Evolutionary conservation across 1,284 basidiomycete genomes (phyloP).

Genomic region (Inonotus obliquus): DNA sequence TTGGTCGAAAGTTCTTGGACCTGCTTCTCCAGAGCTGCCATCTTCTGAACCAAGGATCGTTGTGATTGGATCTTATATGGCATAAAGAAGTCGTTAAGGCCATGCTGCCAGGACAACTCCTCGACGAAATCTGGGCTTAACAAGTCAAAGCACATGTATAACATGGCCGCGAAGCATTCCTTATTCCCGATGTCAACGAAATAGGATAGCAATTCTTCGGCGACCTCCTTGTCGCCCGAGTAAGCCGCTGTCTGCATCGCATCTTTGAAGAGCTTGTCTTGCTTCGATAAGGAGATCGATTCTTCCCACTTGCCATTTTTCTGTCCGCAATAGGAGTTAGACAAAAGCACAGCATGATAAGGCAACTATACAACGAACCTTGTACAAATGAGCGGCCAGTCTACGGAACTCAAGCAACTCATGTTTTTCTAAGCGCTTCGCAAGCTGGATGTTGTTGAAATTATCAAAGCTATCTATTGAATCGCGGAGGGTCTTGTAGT

Average conservation of each 20-base stretch:
- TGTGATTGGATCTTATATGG: slow-evolving; percentile 90
- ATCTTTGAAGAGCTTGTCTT: slow-evolving; percentile 95
- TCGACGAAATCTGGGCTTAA: slow-evolving; percentile 89
- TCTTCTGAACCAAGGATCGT: slow-evolving; percentile 58
- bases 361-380: slow-evolving; percentile 46
- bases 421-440: slow-evolving; percentile 84
- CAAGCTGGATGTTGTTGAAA: slow-evolving; percentile 90
- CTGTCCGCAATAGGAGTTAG: slow-evolving; percentile 52
- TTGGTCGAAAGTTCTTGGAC: slow-evolving; percentile 79
- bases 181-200: slow-evolving; percentile 98
- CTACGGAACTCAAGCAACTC: slow-evolving; percentile 94
- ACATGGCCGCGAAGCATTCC: slow-evolving; percentile 91
- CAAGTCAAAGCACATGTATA: slow-evolving; percentile 92
- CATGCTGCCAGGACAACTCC: slow-evolving; percentile 94
- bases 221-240: slow-evolving; percentile 78
- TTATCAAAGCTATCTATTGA: slow-evolving; percentile 98
- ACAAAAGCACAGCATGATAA: neutral
- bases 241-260: slow-evolving; percentile 90
- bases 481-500: slow-evolving; percentile 94
- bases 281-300: slow-evolving; percentile 90
- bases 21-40: slow-evolving; percentile 76
- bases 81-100: slow-evolving; percentile 94
- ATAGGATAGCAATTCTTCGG: slow-evolving; percentile 91
- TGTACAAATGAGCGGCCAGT: slow-evolving; percentile 93
- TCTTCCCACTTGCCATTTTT: slow-evolving; percentile 96